A percentile compares a stretch with the other conserved stretches of the same genome.
Conservation (phyloP, 352 stramenopile genomes). For the Phytophthora cajani region DNA sequence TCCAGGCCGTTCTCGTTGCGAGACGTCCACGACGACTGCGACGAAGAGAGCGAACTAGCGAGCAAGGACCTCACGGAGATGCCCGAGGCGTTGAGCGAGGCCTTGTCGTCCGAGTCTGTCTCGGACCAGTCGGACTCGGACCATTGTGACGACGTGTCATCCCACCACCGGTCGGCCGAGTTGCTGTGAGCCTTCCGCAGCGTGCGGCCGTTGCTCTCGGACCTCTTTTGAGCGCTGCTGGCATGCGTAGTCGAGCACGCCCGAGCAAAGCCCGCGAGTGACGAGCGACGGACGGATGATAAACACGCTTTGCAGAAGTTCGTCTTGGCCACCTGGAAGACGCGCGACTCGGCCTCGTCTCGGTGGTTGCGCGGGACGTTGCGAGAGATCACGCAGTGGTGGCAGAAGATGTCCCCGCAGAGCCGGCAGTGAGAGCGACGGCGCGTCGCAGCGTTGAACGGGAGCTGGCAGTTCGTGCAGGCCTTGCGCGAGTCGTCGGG, state of each 20-base stretch:
- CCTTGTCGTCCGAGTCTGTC: slow-evolving; percentile 51
- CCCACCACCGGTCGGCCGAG: slow-evolving; percentile 28
- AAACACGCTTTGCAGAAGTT: slow-evolving; percentile 71
- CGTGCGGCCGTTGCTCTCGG: slow-evolving; percentile 7
- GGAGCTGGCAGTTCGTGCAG: slow-evolving; percentile 66
- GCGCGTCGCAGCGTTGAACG: slow-evolving; percentile 63
- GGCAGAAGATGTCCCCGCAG: slow-evolving; percentile 81
- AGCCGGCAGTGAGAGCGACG: slow-evolving; percentile 77
- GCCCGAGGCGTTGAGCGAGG: slow-evolving; percentile 37
- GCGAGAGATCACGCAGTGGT: slow-evolving; percentile 67
- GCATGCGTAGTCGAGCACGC: slow-evolving; percentile 14
- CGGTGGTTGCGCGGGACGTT: slow-evolving; percentile 42
- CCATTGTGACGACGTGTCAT: slow-evolving; percentile 29
- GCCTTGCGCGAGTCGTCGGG: slow-evolving; percentile 53
- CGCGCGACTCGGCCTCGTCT: slow-evolving; percentile 36
- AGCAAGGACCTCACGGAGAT: slow-evolving; percentile 24
- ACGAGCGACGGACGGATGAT: slow-evolving; percentile 41
- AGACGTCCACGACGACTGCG: slow-evolving; percentile 37
- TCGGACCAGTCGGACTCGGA: slow-evolving; percentile 53
- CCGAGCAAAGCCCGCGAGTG: background rate
- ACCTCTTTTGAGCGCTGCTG: slow-evolving; percentile 8
- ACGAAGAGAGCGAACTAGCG: slow-evolving; percentile 43
- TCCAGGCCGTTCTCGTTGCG: slow-evolving; percentile 36
- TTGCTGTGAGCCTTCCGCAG: slow-evolving; percentile 23
- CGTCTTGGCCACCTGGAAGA: slow-evolving; percentile 61